phyloP scores from a whole-genome alignment of 257 asterid genomes.

The Fraxinus anomala region DNA sequence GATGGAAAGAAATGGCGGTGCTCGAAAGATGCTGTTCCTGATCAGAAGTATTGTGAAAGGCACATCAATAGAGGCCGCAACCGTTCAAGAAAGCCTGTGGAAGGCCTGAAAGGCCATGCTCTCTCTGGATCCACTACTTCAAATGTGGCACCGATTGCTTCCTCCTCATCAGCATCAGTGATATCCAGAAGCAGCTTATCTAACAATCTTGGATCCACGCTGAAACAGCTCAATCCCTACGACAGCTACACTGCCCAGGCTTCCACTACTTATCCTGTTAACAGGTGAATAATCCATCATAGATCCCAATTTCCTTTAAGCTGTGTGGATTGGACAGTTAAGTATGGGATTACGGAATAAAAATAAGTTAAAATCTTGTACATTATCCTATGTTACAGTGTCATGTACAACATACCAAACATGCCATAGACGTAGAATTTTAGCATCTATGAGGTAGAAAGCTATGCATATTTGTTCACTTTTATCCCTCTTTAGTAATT shows the following conservation, averaged over 20 bases:
- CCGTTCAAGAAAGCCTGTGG: constrained; percentile 99
- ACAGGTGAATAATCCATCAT: constrained; percentile 38
- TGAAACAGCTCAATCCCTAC: constrained; percentile 46
- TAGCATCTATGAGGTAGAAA: neutral
- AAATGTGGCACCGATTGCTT: constrained; percentile 55
- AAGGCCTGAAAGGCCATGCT: constrained; percentile 88
- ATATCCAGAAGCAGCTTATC: constrained; percentile 49
- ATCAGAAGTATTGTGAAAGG: constrained; percentile 96
- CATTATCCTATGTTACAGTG: too few relatives aligned
- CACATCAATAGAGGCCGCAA: constrained; percentile 98
- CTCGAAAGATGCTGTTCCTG: constrained; percentile 95
- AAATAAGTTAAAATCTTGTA: too few relatives aligned
- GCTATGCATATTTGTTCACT: neutral
- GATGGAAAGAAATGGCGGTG: constrained; percentile 99
- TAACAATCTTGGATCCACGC: constrained; percentile 51
- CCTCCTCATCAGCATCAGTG: constrained; percentile 54
- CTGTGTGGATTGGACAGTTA: neutral
- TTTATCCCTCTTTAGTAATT: too few relatives aligned
- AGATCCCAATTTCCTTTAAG: neutral
- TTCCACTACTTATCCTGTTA: constrained; percentile 41
- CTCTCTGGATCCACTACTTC: constrained; percentile 65
- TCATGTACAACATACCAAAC: neutral
- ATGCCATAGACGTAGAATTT: neutral
- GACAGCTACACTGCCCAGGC: constrained; percentile 42
- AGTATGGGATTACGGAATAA: too few relatives aligned